Conservation (phyloP, 164 flowering plant species). For the Vitis labrusca region DNA sequence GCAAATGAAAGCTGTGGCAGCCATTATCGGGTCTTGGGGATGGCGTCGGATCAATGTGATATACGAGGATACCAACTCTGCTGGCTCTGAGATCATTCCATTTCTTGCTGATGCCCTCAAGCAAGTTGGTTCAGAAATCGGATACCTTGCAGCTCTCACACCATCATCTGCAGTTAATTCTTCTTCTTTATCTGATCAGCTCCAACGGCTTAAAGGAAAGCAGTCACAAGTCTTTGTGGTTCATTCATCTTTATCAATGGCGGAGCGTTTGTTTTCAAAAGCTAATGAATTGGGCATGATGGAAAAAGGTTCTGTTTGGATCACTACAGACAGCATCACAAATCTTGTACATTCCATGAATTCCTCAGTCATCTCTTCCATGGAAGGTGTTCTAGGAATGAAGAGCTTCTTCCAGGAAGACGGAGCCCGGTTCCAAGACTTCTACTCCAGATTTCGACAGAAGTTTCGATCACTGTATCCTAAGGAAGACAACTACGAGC, state of each 20-base stretch:
- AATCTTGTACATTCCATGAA: conserved; percentile 14
- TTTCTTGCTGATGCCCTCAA: conserved; percentile 13
- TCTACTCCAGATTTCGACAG: conserved; percentile 10
- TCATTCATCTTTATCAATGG: conserved; percentile 18
- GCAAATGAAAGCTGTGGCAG: conserved; percentile 27
- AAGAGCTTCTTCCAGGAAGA: conserved; percentile 7
- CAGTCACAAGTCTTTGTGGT: conserved; percentile 28
- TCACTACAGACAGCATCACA: conserved; percentile 13
- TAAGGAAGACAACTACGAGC: conserved; percentile 12
- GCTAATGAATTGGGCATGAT: conserved; percentile 31
- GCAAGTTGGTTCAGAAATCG: conserved; percentile 15
- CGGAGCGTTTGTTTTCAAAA: conserved; percentile 11
- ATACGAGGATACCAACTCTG: conserved; percentile 21
- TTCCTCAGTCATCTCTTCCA: conserved; percentile 12
- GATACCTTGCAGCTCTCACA: conserved; percentile 13
- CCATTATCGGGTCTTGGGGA: conserved; percentile 18
- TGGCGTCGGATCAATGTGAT: conserved; percentile 28
- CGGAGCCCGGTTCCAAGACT: not conserved
- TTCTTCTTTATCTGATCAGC: conserved; percentile 9
- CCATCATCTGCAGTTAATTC: conserved; percentile 1
- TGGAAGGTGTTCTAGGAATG: conserved; percentile 38
- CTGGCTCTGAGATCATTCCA: conserved; percentile 3
- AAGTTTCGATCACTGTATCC: conserved; percentile 15
- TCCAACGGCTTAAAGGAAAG: conserved; percentile 14
- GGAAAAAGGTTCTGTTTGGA: conserved; percentile 31